Percentiles rank a stretch among this genome's conserved stretches.
Evolutionary conservation across 164 flowering plant species (phyloP).

Genomic region (Kingdonia uniflora): DNA sequence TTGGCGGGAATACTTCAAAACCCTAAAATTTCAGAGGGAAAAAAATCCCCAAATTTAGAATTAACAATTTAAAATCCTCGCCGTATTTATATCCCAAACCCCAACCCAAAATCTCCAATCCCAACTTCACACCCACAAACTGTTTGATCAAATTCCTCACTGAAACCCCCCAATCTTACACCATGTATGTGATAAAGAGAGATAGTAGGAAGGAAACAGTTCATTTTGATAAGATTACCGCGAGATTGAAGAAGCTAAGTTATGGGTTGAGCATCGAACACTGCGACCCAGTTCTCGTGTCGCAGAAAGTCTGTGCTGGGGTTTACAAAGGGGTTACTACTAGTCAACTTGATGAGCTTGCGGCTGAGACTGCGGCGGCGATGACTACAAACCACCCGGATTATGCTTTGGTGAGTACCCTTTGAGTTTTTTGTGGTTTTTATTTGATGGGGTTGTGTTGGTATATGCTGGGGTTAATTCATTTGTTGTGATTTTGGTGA

Average conservation of each 20-base stretch:
- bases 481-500: slow-evolving; percentile 1
- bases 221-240: slow-evolving; percentile 95
- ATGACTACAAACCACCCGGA: slow-evolving; percentile 97
- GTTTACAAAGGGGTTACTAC: slow-evolving; percentile 98
- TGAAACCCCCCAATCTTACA: neutral
- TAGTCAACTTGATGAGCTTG: slow-evolving; percentile 92
- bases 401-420: slow-evolving; percentile 70
- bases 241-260: slow-evolving; percentile 94
- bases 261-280: slow-evolving; percentile 87
- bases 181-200: slow-evolving; percentile 95
- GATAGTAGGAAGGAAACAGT: slow-evolving; percentile 94
- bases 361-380: slow-evolving; percentile 96
- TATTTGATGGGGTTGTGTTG: neutral
- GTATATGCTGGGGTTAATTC: too few species aligned
- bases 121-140: neutral
- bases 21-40: too few species aligned
- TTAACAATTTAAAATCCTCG: too few species aligned
- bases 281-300: slow-evolving; percentile 89
- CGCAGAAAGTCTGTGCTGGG: slow-evolving; percentile 98
- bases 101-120: too few species aligned
- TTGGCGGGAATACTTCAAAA: too few species aligned
- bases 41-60: too few species aligned
- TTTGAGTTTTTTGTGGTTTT: neutral
- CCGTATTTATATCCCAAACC: too few species aligned
- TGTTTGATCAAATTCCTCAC: neutral